Percentiles rank a stretch among this genome's conserved stretches.
These are phyloP conservation scores for Populus nigra DNA, from an alignment of 345 rosid genomes.

Conservation along the genomic window DNA sequence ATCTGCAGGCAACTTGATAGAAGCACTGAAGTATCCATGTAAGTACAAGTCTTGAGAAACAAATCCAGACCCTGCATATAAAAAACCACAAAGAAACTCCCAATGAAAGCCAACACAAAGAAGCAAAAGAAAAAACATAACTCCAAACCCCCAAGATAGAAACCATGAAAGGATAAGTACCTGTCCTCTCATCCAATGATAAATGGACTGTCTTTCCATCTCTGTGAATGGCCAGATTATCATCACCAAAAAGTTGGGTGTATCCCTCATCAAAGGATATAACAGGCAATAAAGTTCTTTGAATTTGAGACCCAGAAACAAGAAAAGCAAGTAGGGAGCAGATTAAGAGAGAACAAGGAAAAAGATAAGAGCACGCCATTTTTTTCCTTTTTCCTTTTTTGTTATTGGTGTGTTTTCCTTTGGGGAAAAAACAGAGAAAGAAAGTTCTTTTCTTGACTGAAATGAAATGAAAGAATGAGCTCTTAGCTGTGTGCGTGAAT, in stretches of 20 bases:
- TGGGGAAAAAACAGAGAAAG: neutral
- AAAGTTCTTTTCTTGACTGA: neutral
- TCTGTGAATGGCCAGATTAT: slow-evolving; percentile 61
- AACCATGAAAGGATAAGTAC: slow-evolving; percentile 18
- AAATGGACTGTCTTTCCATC: slow-evolving; percentile 86
- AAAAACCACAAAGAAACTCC: neutral
- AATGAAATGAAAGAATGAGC: neutral
- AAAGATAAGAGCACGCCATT: slow-evolving; percentile 33
- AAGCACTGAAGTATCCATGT: slow-evolving; percentile 93
- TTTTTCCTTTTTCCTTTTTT: neutral
- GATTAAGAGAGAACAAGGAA: slow-evolving; percentile 29
- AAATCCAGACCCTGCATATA: slow-evolving; percentile 87
- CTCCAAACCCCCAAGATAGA: neutral
- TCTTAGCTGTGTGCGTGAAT: neutral
- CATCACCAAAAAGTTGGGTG: slow-evolving; percentile 80
- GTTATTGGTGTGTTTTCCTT: neutral
- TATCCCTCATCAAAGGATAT: slow-evolving; percentile 88
- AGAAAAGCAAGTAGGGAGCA: slow-evolving; percentile 39
- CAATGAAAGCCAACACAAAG: neutral
- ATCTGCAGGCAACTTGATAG: slow-evolving; percentile 89
- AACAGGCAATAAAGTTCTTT: slow-evolving; percentile 47
- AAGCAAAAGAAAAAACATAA: neutral
- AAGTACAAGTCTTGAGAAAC: slow-evolving; percentile 87
- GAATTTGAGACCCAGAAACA: slow-evolving; percentile 54
- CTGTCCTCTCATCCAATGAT: slow-evolving; percentile 85